phyloP scores from a whole-genome alignment of 202 grass and related monocot genomes.

The Musa balbisiana region DNA sequence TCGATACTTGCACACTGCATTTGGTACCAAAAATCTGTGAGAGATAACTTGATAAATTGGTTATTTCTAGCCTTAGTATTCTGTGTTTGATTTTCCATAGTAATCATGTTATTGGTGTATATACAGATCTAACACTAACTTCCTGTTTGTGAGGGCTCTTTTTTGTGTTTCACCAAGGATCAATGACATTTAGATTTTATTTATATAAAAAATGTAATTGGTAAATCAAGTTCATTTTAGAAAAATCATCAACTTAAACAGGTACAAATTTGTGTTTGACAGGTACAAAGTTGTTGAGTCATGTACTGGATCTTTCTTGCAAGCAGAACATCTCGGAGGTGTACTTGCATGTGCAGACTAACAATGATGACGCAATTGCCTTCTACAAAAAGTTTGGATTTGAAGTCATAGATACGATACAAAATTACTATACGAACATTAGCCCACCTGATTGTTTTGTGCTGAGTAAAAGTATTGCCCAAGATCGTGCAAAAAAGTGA shows the following conservation, averaged over 20 bases:
- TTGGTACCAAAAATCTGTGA: no score
- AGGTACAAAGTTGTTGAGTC: conserved; percentile 75
- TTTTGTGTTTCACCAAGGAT: no score
- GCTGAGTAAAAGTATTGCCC: conserved; percentile 59
- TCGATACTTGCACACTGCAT: no score
- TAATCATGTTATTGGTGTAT: no score
- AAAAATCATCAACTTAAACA: background rate
- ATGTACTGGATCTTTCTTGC: conserved; percentile 70
- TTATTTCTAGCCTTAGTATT: no score
- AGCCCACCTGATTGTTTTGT: conserved; percentile 89
- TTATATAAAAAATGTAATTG: no score
- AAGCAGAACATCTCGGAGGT: conserved; percentile 80
- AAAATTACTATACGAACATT: conserved; percentile 91
- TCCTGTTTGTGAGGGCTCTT: no score
- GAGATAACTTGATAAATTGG: no score
- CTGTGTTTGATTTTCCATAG: no score
- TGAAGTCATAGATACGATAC: conserved; percentile 90
- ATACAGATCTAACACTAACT: no score
- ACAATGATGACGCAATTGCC: conserved; percentile 79
- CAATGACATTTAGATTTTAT: no score
- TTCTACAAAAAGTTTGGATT: conserved; percentile 99
- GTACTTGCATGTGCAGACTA: conserved; percentile 98
- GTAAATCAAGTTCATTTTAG: no score
- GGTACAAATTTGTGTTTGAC: conserved; percentile 14
- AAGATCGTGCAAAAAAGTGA: conserved; percentile 63